Base-by-base conservation (phyloP, 1,284 basidiomycete genomes). In the Paramarasmius palmivorus region DNA sequence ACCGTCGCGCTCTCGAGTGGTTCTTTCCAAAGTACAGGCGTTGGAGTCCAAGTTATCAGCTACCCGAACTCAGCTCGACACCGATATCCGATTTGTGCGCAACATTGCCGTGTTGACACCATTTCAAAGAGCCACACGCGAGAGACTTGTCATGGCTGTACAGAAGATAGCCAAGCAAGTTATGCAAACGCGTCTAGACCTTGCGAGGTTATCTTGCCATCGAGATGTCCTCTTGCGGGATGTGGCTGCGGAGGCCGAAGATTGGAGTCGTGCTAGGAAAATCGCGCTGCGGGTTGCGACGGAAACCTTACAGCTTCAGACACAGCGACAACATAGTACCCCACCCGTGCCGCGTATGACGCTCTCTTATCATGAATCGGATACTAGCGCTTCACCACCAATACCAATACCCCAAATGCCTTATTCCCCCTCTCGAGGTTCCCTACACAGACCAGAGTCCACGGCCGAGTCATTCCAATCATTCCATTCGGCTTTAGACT, bases 21-120 rank as follows among this genome's bases (percentile, higher is more conserved):
- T 88, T 32, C 77, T 81, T 64, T 69, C 76, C 22, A 88, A 88
- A 63, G 77, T 95, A 32, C 68, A 72, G 37, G 81, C 87, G 40
- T 70, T 95, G 49, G 83, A 92, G 44, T 66, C 71, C 12, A 78
- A 76, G 54, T 82, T 93, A 48, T 67, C 73, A 14, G 66, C 76
- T 1, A 73, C 79, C n/a, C 83, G 86, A 60, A 66, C 75, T 0
- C 80, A 83, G 54, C 81, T 97, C n/a, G 82, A 89, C 45, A 71
- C 80, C 12, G 82, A 90, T 59, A 73, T 95, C 64, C 83, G 89
- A 23, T 72, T 89, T 37, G 83, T 90, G 17, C 84, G 89, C 39
- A 95, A 95, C 63, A 77, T 97, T n/a, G 87, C 86, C 1, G 82
- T 90, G 48, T 76, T 97, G 45, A 90, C 92, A 7, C 93, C 95